Evolutionary conservation across 345 rosid species (phyloP), one percentile per base, ranked within the genome.

Genomic region (Jatropha curcas): DNA sequence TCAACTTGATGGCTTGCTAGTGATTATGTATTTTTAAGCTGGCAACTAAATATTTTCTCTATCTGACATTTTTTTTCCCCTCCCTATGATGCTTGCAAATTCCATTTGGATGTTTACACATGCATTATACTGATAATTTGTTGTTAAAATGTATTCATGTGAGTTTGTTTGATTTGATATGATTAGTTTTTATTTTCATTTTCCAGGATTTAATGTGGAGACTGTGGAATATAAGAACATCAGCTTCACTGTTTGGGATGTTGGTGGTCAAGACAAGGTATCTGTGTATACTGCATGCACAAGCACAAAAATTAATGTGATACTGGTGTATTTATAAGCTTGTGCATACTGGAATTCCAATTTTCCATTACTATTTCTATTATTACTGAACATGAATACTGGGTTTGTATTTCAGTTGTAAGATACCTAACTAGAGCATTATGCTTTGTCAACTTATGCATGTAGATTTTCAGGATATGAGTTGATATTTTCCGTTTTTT

Each of bases 241-340:
- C 19, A 64, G 67, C 67, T 64, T 64, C 67, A 64, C 67, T 39
- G 67, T 64, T 25, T 64, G 67, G 67, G 67, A 64, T 64, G 67
- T 64, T 39, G 67, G 67, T n/a, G 67, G 67, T 64, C 67, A 64
- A 64, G 67, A 64, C 67, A 64, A 64, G 67, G 67, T 63, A 63
- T 27, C 28, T 12, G 2, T n/a, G 13, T 7, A 4, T 16, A 33
- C 0, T 34, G n/a, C 45, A 33, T 14, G 19, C 8, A 60, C 27
- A 33, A 19, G 14, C 7, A 33, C 19, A 2, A 60, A 34, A 60
- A 7, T 1, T 1, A 34, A 58, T 27, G 34, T 57, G 62, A 7
- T n/a, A 34, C 4, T 16, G 31, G n/a, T 27, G 5, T 27, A 16
- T 16, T 60, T 12, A 33, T 60, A 60, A 37, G 46, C 8, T 62